Conservation (phyloP, 768 basidiomycete species). For the Psilocybe cyanescens region DNA sequence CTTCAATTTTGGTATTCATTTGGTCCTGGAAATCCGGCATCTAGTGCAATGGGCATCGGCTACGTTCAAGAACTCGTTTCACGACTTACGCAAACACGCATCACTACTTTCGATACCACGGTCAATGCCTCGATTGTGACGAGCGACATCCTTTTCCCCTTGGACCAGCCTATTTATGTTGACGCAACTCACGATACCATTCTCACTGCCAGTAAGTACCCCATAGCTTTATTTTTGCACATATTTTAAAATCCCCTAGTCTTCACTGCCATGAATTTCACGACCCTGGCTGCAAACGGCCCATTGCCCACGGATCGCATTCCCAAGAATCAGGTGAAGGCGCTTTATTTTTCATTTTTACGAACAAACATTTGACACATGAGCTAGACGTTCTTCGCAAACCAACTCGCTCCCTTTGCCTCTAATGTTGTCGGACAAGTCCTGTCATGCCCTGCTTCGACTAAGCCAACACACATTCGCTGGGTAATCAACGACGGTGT, state of each 20-base stretch:
- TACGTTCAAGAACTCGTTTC: constrained; percentile 75
- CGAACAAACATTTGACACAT: constrained; percentile 31
- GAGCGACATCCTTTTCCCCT: constrained; percentile 54
- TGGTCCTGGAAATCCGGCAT: constrained; percentile 70
- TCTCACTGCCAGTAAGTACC: constrained; percentile 59
- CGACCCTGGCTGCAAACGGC: constrained; percentile 62
- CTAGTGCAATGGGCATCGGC: constrained; percentile 64
- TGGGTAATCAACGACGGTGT: constrained; percentile 78
- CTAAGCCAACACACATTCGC: constrained; percentile 53
- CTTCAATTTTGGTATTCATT: constrained; percentile 65
- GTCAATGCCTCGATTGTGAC: constrained; percentile 73
- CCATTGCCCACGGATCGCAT: constrained; percentile 69
- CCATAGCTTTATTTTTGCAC: background rate
- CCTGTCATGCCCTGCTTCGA: constrained; percentile 37
- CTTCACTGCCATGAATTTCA: constrained; percentile 73
- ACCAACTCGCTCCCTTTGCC: constrained; percentile 37
- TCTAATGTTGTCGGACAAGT: constrained; percentile 48
- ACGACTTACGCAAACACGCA: constrained; percentile 64
- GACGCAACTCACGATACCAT: constrained; percentile 80
- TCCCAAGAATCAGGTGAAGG: constrained; percentile 50
- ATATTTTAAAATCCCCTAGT: constrained; percentile 37
- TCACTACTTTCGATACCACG: constrained; percentile 57
- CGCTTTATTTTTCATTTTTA: constrained; percentile 53
- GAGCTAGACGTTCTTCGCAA: constrained; percentile 42
- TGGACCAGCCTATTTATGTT: constrained; percentile 66